These are phyloP conservation scores for Colletotrichum orbiculare DNA, from an alignment of 2,329 filamentous ascomycete genomes.

Conservation along the genomic window DNA sequence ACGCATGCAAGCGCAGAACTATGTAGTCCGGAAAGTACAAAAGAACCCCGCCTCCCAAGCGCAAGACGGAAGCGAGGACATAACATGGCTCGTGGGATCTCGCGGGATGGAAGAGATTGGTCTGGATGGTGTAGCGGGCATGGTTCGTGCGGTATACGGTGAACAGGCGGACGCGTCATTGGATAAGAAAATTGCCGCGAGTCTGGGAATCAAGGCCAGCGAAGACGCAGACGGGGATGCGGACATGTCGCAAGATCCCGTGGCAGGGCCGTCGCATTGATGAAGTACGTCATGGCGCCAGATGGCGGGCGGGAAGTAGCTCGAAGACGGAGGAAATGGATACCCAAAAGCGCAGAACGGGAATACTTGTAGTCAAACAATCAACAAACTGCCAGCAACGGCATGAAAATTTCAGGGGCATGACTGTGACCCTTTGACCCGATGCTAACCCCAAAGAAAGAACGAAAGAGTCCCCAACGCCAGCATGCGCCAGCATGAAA, in stretches of 20 bases:
- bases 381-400: slow-evolving; percentile 42
- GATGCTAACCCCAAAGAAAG: slow-evolving; percentile 1
- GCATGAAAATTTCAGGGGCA: slow-evolving; percentile 59
- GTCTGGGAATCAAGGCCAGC: slow-evolving; percentile 62
- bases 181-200: slow-evolving; percentile 69
- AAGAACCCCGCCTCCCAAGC: slow-evolving; percentile 56
- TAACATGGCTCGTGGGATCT: slow-evolving; percentile 87
- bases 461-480: slow-evolving; percentile 18
- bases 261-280: slow-evolving; percentile 35
- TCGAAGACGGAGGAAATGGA: background rate
- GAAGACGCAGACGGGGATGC: slow-evolving; percentile 41
- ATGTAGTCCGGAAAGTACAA: slow-evolving; percentile 81
- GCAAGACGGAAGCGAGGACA: slow-evolving; percentile 75
- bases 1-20: slow-evolving; percentile 83
- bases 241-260: slow-evolving; percentile 28
- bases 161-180: slow-evolving; percentile 61
- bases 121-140: slow-evolving; percentile 75
- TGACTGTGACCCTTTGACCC: slow-evolving; percentile 10
- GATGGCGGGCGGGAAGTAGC: slow-evolving; percentile 6
- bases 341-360: slow-evolving; percentile 21
- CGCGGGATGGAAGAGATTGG: slow-evolving; percentile 88
- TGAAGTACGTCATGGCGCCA: slow-evolving; percentile 37
- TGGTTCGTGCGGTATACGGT: slow-evolving; percentile 73
- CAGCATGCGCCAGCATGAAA: background rate
- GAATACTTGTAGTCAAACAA: slow-evolving; percentile 18